phyloP scores from a whole-genome alignment of 345 rosid genomes.

The Theobroma cacao region DNA sequence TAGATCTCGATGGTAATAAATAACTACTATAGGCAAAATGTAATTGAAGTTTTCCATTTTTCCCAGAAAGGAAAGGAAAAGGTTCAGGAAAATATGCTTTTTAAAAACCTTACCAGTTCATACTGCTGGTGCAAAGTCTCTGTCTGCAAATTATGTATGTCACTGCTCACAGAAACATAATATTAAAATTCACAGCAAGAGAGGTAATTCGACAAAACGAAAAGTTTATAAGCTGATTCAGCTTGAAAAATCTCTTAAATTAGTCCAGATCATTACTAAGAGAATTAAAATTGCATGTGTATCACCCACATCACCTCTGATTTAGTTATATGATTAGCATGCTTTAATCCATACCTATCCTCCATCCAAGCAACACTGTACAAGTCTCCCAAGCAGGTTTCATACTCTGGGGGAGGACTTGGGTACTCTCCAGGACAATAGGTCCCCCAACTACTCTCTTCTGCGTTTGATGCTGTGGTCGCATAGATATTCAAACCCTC shows the following conservation, averaged over 20 bases:
- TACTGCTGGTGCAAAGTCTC: slow-evolving; percentile 89
- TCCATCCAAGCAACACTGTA: slow-evolving; percentile 99
- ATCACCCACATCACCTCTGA: background rate
- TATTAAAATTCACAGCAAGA: background rate
- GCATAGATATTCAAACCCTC: slow-evolving; percentile 89
- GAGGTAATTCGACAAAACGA: background rate
- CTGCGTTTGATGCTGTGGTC: slow-evolving; percentile 92
- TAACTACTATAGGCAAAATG: background rate
- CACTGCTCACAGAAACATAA: slow-evolving; percentile 52
- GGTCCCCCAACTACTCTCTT: slow-evolving; percentile 97
- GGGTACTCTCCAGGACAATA: slow-evolving; percentile 95
- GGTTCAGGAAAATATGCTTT: background rate
- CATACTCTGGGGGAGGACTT: slow-evolving; percentile 86
- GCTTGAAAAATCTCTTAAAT: background rate
- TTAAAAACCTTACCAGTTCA: slow-evolving; percentile 58
- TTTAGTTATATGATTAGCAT: background rate
- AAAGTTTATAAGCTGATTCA: background rate
- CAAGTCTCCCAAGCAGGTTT: slow-evolving; percentile 96
- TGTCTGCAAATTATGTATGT: slow-evolving; percentile 70
- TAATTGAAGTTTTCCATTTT: background rate
- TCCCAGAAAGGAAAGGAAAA: background rate
- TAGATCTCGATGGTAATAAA: background rate
- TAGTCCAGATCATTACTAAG: background rate
- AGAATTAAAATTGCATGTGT: background rate
- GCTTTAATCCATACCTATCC: slow-evolving; percentile 58